Evolutionary conservation across 495 filamentous ascomycete species (phyloP).

Genomic region (Neurospora tetraspora): DNA sequence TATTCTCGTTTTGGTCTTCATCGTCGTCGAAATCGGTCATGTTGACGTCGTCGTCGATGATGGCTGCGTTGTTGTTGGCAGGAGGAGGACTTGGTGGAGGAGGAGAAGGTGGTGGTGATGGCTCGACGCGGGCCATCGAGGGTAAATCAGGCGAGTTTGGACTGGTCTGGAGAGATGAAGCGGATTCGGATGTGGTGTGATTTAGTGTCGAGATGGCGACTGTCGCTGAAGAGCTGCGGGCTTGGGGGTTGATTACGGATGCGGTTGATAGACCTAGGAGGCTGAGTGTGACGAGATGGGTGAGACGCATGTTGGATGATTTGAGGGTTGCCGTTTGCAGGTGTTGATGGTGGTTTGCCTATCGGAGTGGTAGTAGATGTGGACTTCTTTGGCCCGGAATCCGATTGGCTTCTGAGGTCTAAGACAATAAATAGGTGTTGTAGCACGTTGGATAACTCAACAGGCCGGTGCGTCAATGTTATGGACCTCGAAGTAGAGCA

Average conservation of each 20-base stretch:
- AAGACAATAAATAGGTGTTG: too few species aligned
- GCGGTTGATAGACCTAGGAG: neutral
- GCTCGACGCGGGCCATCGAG: neutral
- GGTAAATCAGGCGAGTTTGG: fast-evolving
- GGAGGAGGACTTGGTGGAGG: neutral
- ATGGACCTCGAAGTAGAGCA: too few species aligned
- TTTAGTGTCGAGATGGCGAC: neutral
- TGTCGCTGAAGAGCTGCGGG: neutral
- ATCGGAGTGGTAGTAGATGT: neutral
- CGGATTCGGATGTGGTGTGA: neutral
- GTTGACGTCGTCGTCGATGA: neutral
- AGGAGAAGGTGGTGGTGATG: neutral
- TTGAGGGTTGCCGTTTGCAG: fast-evolving
- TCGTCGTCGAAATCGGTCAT: neutral
- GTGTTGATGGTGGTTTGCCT: neutral
- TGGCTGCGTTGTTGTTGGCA: neutral
- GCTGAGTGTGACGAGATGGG: neutral
- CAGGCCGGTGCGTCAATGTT: too few species aligned
- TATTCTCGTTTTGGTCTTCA: neutral
- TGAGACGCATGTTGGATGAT: neutral
- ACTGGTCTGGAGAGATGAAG: neutral
- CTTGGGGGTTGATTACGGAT: neutral
- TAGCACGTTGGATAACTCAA: neutral
- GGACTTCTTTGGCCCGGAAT: neutral
- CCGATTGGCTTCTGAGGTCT: too few species aligned